Percentiles rank a stretch among this genome's conserved stretches.
These are phyloP conservation scores for Pichia deserticola DNA, from an alignment of 805 yeast species.

Conservation along the genomic window DNA sequence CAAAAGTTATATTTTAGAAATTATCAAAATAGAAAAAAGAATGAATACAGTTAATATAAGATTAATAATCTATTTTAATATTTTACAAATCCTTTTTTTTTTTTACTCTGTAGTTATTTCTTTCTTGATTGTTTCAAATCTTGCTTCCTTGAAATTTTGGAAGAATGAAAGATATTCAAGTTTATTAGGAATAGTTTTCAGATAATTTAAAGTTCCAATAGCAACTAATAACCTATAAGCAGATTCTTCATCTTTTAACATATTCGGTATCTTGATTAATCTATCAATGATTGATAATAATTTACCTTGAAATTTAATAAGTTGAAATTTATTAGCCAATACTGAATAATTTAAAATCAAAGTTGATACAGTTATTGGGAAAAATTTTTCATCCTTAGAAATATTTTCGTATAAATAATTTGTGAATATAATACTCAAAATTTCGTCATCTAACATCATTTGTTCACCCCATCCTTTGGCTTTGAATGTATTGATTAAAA, in stretches of 20 bases:
- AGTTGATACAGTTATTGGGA: conserved; percentile 38
- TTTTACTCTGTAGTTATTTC: conserved; percentile 12
- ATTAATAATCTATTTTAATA: not conserved
- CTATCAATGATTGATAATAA: conserved; percentile 4
- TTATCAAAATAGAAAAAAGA: not conserved
- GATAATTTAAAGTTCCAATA: conserved; percentile 48
- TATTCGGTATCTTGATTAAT: conserved; percentile 8
- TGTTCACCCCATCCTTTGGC: conserved; percentile 41
- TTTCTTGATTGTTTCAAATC: conserved; percentile 17
- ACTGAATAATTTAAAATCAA: conserved; percentile 43
- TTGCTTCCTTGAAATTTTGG: conserved; percentile 8
- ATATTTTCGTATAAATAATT: conserved; percentile 14
- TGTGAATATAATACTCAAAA: conserved; percentile 32
- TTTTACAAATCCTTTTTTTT: not conserved
- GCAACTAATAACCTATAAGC: conserved; percentile 58
- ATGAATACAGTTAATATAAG: no score
- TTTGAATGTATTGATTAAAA: conserved; percentile 46
- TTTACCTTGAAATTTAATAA: conserved; percentile 12
- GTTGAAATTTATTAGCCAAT: conserved; percentile 26
- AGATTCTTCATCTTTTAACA: conserved; percentile 47
- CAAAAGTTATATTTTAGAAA: no score
- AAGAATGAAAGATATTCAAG: conserved; percentile 9
- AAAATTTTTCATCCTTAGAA: conserved; percentile 21
- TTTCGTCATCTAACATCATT: conserved; percentile 35
- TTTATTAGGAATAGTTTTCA: conserved; percentile 7